Evolutionary conservation across 1,139 yeast species (phyloP).

Genomic region (Sugiyamaella novakii): DNA sequence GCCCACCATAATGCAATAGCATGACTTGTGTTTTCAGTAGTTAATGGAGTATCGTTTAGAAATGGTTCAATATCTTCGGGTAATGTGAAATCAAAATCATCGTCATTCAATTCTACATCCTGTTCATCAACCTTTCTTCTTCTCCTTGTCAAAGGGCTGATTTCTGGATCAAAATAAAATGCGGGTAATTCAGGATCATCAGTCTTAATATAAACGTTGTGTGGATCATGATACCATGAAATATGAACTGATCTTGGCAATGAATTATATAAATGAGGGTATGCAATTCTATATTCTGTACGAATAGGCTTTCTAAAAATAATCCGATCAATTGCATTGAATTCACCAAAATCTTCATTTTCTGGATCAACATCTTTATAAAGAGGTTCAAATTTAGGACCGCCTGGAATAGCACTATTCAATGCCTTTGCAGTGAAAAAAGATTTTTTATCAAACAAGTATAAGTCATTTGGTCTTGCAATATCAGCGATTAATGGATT

Average conservation of each 20-base stretch:
- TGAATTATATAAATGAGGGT: conserved; percentile 82
- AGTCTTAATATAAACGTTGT: conserved; percentile 50
- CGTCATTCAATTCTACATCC: conserved; percentile 41
- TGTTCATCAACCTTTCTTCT: conserved; percentile 40
- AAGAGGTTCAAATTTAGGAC: conserved; percentile 95
- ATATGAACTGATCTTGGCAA: conserved; percentile 65
- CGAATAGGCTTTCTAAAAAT: conserved; percentile 75
- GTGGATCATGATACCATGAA: conserved; percentile 65
- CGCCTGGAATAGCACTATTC: conserved; percentile 87
- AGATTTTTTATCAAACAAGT: conserved; percentile 73
- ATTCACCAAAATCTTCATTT: conserved; percentile 81
- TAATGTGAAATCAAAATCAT: conserved; percentile 33
- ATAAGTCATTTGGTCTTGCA: conserved; percentile 59
- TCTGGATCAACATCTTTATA: conserved; percentile 66
- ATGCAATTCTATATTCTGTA: conserved; percentile 85
- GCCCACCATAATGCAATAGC: conserved; percentile 76
- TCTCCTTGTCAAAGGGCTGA: conserved; percentile 59
- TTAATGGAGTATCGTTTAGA: conserved; percentile 48
- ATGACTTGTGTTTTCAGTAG: conserved; percentile 53
- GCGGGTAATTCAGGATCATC: conserved; percentile 59
- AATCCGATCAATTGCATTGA: conserved; percentile 83
- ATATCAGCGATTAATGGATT: conserved; percentile 66
- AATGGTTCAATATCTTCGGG: conserved; percentile 53
- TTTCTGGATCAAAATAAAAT: conserved; percentile 55
- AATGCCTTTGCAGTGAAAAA: conserved; percentile 90